Base-by-base conservation (phyloP, 169 alveolate species). In the Babesia microti region DNA sequence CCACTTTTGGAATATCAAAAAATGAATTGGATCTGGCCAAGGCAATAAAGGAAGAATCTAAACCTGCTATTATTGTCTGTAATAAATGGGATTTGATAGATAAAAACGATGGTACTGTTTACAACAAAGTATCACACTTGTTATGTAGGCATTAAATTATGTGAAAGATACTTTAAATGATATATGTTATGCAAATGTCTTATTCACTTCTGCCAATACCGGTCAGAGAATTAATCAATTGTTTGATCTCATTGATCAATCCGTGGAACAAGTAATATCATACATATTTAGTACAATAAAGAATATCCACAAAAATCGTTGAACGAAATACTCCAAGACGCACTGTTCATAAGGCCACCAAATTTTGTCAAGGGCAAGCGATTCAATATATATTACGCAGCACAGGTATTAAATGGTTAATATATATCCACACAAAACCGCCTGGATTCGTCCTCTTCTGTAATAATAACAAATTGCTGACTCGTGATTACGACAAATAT, bases 11-110 rank as follows among this genome's bases (percentile, higher is more conserved):
- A 4, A 75, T 75, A 12, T 69, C 79, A 23, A 48, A 66, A 2
- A 74, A 75, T 28, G 85, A 75, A 40, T 37, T 75, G 24, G 65
- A 54, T 39, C 47, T 75, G 37, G 85, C 85, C 26, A 67, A 75
- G 54, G 79, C 55, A 32, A 75, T 75, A 15, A 27, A 57, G 28
- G 26, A 53, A 19, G 82, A 75, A 47, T 69, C 53, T 49, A 54
- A 60, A 19, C 72, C 82, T 15, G 72, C 80, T 26, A 60, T 75
- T 32, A 70, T 75, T 36, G 73, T 74, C 39, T 75, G 85, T 52
- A 75, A 75, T 58, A 75, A 75, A 59, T 75, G 85, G 85, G 85
- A 75, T 48, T 59, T 75, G 15, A 56, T 75, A 29, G 71, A 69
- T 55, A 75, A 75, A 54, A 58, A 58, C 50, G 76, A 63, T 24